Conservation (phyloP, 2,329 filamentous ascomycete species). For the Cladosporium cucumerinum region DNA sequence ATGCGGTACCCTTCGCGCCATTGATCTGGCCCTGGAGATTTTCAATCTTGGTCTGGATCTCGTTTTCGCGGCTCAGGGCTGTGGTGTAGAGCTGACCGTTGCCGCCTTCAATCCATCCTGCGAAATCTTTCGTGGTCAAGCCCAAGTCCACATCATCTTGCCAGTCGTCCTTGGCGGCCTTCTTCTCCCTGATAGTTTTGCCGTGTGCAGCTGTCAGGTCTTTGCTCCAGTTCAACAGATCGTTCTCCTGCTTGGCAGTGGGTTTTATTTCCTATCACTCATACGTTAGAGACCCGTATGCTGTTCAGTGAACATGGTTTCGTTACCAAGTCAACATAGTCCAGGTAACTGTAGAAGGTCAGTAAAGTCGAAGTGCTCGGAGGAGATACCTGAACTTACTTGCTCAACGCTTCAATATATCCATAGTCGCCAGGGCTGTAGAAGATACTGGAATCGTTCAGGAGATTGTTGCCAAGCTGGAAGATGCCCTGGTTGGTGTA, state of each 20-base stretch:
- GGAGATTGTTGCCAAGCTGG: not conserved
- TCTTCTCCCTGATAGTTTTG: not conserved
- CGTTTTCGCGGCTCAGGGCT: not conserved
- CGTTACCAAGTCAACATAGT: not conserved
- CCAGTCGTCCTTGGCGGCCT: not conserved
- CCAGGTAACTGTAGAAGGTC: not conserved
- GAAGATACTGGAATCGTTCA: not conserved
- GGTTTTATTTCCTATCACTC: not conserved
- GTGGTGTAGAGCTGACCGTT: not conserved
- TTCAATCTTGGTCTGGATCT: not conserved
- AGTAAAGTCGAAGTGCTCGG: not conserved
- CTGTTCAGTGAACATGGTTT: not conserved
- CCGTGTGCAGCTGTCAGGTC: not conserved
- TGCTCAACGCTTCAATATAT: not conserved
- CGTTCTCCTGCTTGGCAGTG: not conserved
- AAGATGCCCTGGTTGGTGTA: not conserved
- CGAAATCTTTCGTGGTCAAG: not conserved
- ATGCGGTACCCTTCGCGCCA: not conserved
- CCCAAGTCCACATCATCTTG: not conserved
- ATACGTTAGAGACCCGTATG: not conserved
- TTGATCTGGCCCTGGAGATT: not conserved
- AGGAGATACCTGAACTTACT: not conserved
- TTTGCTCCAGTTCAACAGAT: not conserved
- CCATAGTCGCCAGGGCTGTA: not conserved
- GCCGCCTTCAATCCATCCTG: not conserved